These are phyloP conservation scores for Penicillium sumatraense DNA, from an alignment of 2,329 filamentous ascomycete genomes.

Conservation along the genomic window DNA sequence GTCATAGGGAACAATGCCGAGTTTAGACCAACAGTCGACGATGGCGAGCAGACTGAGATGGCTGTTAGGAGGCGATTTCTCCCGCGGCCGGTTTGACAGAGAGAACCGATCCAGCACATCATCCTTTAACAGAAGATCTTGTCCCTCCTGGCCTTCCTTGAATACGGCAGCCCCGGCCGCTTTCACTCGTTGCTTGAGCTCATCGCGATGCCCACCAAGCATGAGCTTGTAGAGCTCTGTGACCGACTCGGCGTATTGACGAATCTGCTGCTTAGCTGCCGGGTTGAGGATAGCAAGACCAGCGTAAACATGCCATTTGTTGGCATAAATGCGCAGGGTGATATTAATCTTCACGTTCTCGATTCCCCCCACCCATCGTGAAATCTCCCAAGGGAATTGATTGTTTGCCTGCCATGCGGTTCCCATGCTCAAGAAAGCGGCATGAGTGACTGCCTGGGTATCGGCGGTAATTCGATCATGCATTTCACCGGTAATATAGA, in stretches of 20 bases:
- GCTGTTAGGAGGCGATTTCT: constrained; percentile 77
- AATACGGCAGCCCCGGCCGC: constrained; percentile 78
- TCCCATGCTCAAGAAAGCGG: constrained; percentile 95
- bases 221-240: constrained; percentile 97
- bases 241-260: constrained; percentile 89
- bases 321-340: constrained; percentile 93
- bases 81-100: constrained; percentile 70
- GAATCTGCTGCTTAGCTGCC: constrained; percentile 86
- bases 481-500: constrained; percentile 82
- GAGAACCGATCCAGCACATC: constrained; percentile 88
- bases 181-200: constrained; percentile 75
- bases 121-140: constrained; percentile 73
- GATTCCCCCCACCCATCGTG: constrained; percentile 94
- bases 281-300: constrained; percentile 97
- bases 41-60: constrained; percentile 93
- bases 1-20: constrained; percentile 94
- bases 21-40: constrained; percentile 96
- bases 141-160: constrained; percentile 54
- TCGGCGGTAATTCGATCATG: constrained; percentile 98
- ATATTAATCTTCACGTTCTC: constrained; percentile 99
- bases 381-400: constrained; percentile 95
- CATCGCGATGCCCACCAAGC: constrained; percentile 79
- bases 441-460: constrained; percentile 97
- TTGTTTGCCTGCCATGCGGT: constrained; percentile 95
- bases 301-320: constrained; percentile 99